Evolutionary conservation across 1,139 yeast genomes (phyloP).

Genomic region (Blastobotrys apis): DNA sequence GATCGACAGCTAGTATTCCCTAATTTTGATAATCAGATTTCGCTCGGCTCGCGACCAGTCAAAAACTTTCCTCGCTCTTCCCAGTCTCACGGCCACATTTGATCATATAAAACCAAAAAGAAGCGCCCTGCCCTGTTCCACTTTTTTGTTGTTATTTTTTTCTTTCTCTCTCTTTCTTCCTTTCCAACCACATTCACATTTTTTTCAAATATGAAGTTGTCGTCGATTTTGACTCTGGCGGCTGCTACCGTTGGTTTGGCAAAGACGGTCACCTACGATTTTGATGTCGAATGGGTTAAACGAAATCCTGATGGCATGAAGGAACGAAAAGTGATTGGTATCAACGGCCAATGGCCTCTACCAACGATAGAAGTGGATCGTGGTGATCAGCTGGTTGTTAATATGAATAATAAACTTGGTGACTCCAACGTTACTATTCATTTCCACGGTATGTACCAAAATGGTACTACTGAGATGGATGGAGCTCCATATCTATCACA

Average conservation of each 20-base stretch:
- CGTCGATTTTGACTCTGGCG: slow-evolving; percentile 7
- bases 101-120: too few species aligned
- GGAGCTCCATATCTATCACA: slow-evolving; percentile 86
- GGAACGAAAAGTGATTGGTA: slow-evolving; percentile 66
- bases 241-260: slow-evolving; percentile 38
- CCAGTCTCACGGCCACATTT: too few species aligned
- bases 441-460: slow-evolving; percentile 89
- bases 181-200: background rate
- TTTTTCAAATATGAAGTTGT: slow-evolving; percentile 13
- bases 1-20: too few species aligned
- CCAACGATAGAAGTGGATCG: slow-evolving; percentile 67
- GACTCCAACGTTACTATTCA: slow-evolving; percentile 70
- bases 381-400: slow-evolving; percentile 71
- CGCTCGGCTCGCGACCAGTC: too few species aligned
- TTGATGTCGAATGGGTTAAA: slow-evolving; percentile 66
- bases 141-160: slow-evolving; percentile 1
- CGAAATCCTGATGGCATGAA: slow-evolving; percentile 73
- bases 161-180: background rate
- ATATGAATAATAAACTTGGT: slow-evolving; percentile 62
- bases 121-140: too few species aligned
- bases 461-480: slow-evolving; percentile 69
- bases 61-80: too few species aligned
- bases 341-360: slow-evolving; percentile 82
- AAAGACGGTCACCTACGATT: slow-evolving; percentile 61
- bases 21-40: too few species aligned